phyloP scores from a whole-genome alignment of 1,284 basidiomycete species.

The Pseudomicrostroma phylloplanum region DNA sequence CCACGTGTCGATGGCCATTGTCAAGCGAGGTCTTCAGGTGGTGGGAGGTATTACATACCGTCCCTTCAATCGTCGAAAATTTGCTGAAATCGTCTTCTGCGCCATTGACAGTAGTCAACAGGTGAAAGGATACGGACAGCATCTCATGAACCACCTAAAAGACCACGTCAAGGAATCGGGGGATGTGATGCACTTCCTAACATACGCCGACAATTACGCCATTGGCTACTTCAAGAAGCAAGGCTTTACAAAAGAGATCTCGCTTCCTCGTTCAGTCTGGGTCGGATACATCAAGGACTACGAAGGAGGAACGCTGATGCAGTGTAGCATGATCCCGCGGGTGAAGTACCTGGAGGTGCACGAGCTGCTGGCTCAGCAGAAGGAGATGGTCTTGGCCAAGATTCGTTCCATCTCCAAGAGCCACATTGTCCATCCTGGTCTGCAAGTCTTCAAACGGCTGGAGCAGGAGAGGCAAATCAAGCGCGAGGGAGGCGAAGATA shows the following conservation, averaged over 20 bases:
- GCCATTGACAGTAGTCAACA: conserved; percentile 94
- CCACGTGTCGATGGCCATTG: conserved; percentile 85
- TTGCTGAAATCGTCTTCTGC: conserved; percentile 98
- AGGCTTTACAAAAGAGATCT: conserved; percentile 95
- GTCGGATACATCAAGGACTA: conserved; percentile 99
- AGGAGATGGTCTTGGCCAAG: conserved; percentile 67
- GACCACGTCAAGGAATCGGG: conserved; percentile 76
- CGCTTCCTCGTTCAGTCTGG: conserved; percentile 81
- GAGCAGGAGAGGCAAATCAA: not conserved
- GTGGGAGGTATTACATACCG: conserved; percentile 97
- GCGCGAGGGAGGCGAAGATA: not conserved
- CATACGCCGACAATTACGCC: conserved; percentile 98
- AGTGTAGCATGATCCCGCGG: conserved; percentile 83
- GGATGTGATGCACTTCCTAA: conserved; percentile 85
- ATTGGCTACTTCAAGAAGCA: conserved; percentile 99
- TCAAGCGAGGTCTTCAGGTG: conserved; percentile 89
- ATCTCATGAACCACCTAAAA: conserved; percentile 99
- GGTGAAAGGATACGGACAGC: conserved; percentile 96
- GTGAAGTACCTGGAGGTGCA: conserved; percentile 82
- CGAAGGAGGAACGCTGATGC: conserved; percentile 99
- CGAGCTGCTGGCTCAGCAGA: conserved; percentile 72
- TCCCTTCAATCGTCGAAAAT: conserved; percentile 87
- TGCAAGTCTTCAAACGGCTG: conserved; percentile 62
- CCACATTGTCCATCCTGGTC: conserved; percentile 76
- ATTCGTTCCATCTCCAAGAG: conserved; percentile 81